Evolutionary conservation across 2,329 filamentous ascomycete species (phyloP), one percentile per base, ranked within the genome.

Genomic region (Eutypella sp.): DNA sequence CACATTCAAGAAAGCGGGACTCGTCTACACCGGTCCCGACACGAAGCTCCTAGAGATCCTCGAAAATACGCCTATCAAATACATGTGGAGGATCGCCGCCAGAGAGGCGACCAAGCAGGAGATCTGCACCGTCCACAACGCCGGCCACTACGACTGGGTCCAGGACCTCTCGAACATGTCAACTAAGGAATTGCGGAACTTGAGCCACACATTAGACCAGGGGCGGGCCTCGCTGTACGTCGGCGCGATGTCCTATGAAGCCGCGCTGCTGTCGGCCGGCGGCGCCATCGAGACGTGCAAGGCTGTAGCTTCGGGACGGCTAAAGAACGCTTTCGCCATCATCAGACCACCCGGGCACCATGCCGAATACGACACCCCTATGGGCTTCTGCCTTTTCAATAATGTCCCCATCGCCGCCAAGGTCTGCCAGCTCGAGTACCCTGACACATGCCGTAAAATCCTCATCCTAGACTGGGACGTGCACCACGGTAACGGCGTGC

Each of bases 321-420:
- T 96, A 43, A 96, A 95, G 66, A 99, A 99, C 60, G 90, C 89
- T 0, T 93, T 99, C 63, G 93, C 93, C 1, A 85, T 99, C 31
- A 96, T 99, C 57, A 82, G 93, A 13, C 93, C 93, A 2, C 93
- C 93, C 0, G 93, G 93, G 0, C 93, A 99, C 60, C 93, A 99
- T 65, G 93, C 93, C 1, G 93, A 99, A 63, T 84, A 82, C 47
- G 79, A 93, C 57, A 75, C 83, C 29, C 81, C 92, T 1, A 93
- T 96, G 78, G 93, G 93, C 0, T 99, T 99, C 62, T 99, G 93
- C 64, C 80, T 97, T 48, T 97, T 97, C 71, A 96, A 99, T 70
- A 99, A 99, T 60, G 93, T 97, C 3, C 90, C 89, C 18, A 87
- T 99, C 47, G 92, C 91, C 1, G 85, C 90, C n/a, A 85, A 82